Evolutionary conservation across 208 protist species (phyloP), one percentile per base, ranked within the genome.

Genomic region (Herpetomonas samuelpessoai): DNA sequence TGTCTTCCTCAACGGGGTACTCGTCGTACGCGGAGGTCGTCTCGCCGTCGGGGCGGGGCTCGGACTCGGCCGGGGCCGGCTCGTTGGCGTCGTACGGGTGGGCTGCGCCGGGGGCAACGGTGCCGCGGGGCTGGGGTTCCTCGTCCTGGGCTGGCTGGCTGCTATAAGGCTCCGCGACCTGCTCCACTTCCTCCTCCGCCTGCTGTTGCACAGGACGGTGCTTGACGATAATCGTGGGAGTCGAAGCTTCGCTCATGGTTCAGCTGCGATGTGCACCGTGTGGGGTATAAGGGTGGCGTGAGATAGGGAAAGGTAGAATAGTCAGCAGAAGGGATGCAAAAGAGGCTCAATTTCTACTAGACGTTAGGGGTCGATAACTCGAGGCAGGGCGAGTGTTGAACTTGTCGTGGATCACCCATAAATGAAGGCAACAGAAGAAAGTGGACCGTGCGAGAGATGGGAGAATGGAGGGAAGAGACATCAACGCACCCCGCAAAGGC

Each of bases 71-170:
- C 21, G 45, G n/a, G 14, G 21, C 45, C 45, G 45, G 45, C 45
- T 50, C 45, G 45, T 50, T 19, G 10, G 14, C 45, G 45, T 50
- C 45, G 49, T 48, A 19, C 44, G 19, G 9, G 16, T 22, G 16
- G 44, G 44, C 44, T 9, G 44, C 44, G 44, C 44, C 18, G 19
- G 44, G 44, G 44, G 4, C 44, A 19, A 22, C 44, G 19, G 44
- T 48, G 44, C 44, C 44, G 44, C 44, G 44, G 16, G 44, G 44
- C 44, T 48, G 44, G 16, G 44, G 44, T 19, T 48, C 44, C 4
- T 48, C 44, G 16, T 48, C 44, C 16, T 22, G 44, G 16, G 44
- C 10, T 4, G 44, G 16, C 16, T 48, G 16, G 44, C 35, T 41
- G 35, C 35, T 41, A 41, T 6, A 22, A 6, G 44, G 44, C 16